These are phyloP conservation scores for Clonostachys sp. DNA, from an alignment of 2,329 filamentous ascomycete species.

Conservation along the genomic window DNA sequence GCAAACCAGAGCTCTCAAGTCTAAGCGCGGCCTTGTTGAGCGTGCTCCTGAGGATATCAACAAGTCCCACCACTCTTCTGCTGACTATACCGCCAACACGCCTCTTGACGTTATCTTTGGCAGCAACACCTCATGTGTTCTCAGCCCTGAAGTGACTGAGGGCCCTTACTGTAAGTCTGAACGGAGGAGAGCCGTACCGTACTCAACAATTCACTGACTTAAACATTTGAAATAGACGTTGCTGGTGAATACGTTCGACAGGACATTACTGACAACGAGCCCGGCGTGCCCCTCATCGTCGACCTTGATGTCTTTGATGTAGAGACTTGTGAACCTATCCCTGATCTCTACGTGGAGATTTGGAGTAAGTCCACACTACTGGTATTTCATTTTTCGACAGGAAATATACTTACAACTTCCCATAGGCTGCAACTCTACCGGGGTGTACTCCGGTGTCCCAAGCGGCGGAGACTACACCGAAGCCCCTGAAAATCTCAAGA, in stretches of 20 bases:
- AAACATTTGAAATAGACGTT: slow-evolving; percentile 10
- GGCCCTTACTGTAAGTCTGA: slow-evolving; percentile 33
- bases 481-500: slow-evolving; percentile 15
- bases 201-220: not conserved
- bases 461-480: slow-evolving; percentile 14
- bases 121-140: slow-evolving; percentile 28
- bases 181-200: not conserved
- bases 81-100: slow-evolving; percentile 1
- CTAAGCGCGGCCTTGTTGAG: too few relatives aligned
- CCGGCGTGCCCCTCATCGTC: slow-evolving; percentile 29
- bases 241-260: slow-evolving; percentile 21
- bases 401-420: too few relatives aligned
- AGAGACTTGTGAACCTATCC: slow-evolving; percentile 30
- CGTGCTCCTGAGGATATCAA: too few relatives aligned
- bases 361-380: slow-evolving; percentile 17
- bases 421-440: slow-evolving; percentile 32
- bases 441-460: slow-evolving; percentile 35
- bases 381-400: too few relatives aligned
- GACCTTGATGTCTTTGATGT: slow-evolving; percentile 37
- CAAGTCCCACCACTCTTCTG: too few relatives aligned
- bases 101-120: too few relatives aligned
- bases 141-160: slow-evolving; percentile 43
- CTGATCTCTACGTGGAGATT: slow-evolving; percentile 29
- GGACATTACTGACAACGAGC: slow-evolving; percentile 32
- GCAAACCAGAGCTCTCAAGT: too few relatives aligned